A percentile compares a stretch with the other conserved stretches of the same genome.
Evolutionary conservation across 257 asterid species (phyloP).

Genomic region (Solanum paucissectum): DNA sequence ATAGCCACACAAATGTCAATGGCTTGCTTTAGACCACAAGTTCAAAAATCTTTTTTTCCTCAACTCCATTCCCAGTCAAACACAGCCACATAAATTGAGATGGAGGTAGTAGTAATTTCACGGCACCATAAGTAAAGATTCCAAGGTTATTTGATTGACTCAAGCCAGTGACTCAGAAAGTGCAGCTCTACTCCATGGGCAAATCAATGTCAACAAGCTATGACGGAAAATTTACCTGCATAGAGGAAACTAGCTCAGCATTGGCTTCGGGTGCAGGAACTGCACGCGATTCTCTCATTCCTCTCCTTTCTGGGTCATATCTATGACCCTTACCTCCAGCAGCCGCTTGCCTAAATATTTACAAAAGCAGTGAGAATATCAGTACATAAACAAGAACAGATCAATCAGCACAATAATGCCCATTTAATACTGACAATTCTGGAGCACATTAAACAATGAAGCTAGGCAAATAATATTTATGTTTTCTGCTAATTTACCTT

Average conservation of each 20-base stretch:
- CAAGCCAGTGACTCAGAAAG: not conserved
- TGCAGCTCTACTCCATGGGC: not conserved
- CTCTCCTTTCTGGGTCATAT: conserved; percentile 39
- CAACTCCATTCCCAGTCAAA: not conserved
- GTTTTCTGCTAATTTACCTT: conserved; percentile 27
- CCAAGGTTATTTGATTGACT: not conserved
- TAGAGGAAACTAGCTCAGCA: conserved; percentile 67
- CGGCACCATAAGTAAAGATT: not conserved
- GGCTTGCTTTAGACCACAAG: not conserved
- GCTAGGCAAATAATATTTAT: not conserved
- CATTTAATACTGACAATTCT: not conserved
- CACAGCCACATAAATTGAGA: not conserved
- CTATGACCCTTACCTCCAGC: conserved; percentile 61
- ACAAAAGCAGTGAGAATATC: conserved; percentile 1
- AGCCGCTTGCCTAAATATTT: conserved; percentile 50
- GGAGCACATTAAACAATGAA: not conserved
- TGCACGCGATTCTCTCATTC: conserved; percentile 59
- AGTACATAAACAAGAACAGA: not conserved
- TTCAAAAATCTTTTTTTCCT: not conserved
- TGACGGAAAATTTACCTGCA: conserved; percentile 32
- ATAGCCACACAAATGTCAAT: not conserved
- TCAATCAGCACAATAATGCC: not conserved
- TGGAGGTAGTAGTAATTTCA: not conserved
- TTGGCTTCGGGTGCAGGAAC: conserved; percentile 78
- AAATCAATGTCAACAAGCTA: not conserved